Base-by-base conservation (phyloP, 805 yeast genomes). In the Lipomyces chichibuensis region DNA sequence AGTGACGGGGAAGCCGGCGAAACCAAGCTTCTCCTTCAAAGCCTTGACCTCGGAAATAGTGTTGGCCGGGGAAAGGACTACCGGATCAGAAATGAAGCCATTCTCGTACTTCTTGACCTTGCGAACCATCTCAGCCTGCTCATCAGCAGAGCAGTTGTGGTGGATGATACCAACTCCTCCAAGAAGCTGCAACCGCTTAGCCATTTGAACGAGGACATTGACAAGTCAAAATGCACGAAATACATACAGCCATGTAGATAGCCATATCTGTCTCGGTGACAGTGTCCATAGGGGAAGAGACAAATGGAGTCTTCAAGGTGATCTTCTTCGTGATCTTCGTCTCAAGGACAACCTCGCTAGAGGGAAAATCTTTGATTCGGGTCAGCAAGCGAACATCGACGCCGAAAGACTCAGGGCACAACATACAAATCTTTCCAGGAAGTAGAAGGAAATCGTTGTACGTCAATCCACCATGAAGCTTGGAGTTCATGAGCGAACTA, bases 161-260 rank as follows among this genome's bases (percentile, higher is more conserved):
- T 95, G 99, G 75, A 95, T 88, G 77, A 95, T 91, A 87, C 99
- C 99, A 80, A 95, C 92, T 82, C 99, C 99, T 80, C 99, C 99
- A 75, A 93, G 86, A 73, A 95, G 86, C 71, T 69, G 23, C 39
- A 33, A 60, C 20, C 11, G 20, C 57, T 43, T 13, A 39, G n/a
- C 39, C 25, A 20, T 23, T 64, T 25, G 20, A 11, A 9, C 59
- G 17, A 13, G 17, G 9, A 8, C 25, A 43, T 43, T 17, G 43
- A 37, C 17, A 17, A 17, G 6, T 49, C 32, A 17, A 29, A 39
- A 39, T n/a, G 17, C 14, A 29, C 1, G n/a, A 37, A 37, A 25
- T 2, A 67, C 72, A 8, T 67, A 69, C 70, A 74, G 99, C 98
- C 98, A 95, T 93, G 82, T 92, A 88, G 75, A 95, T 94, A 72